These are phyloP conservation scores for Lumnitzera racemosa DNA, from an alignment of 345 rosid genomes.

Conservation along the genomic window DNA sequence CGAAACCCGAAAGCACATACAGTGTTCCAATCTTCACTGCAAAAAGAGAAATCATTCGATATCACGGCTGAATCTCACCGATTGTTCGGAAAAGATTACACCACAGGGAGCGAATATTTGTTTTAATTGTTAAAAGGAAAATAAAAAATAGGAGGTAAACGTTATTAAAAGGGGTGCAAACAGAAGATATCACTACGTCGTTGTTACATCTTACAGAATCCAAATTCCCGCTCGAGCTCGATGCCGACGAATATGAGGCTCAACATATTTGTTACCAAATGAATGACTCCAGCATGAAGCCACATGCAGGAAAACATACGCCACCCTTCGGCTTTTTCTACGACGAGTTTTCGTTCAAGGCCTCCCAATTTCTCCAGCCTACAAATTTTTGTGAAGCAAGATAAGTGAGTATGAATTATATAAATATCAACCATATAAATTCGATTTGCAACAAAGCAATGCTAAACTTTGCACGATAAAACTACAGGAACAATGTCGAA, in stretches of 20 bases:
- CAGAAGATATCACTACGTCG: neutral
- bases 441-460: neutral
- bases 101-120: too few species aligned
- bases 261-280: constrained; percentile 65
- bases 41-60: neutral
- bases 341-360: constrained; percentile 48
- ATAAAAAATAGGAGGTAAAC: neutral
- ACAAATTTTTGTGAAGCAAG: neutral
- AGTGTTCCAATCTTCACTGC: constrained; percentile 71
- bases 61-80: too few species aligned
- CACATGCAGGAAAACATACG: constrained; percentile 74
- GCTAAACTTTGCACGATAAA: too few species aligned
- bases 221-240: constrained; percentile 86
- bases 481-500: too few species aligned
- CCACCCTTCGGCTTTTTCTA: constrained; percentile 53
- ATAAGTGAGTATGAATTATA: neutral
- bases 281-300: constrained; percentile 88
- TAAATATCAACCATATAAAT: neutral
- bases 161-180: neutral
- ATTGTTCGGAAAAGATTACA: too few species aligned
- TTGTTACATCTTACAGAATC: constrained; percentile 50
- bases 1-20: constrained; percentile 70
- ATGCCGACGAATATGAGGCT: constrained; percentile 73
- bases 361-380: constrained; percentile 78
- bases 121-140: neutral